These are phyloP conservation scores for Calonectria hongkongensis DNA, from an alignment of 2,329 filamentous ascomycete species.

Conservation along the genomic window DNA sequence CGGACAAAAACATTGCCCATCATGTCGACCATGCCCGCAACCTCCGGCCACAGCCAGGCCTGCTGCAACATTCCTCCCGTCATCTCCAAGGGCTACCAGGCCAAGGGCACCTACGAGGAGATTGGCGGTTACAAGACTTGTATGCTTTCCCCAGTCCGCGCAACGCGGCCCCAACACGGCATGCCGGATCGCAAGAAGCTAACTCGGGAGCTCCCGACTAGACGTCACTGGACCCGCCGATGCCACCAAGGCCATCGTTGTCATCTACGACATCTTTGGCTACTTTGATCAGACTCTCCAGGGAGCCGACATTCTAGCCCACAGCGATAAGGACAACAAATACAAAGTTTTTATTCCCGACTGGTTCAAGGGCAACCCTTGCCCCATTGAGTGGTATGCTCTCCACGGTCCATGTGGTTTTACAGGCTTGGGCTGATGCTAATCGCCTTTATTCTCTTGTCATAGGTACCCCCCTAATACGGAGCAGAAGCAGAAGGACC, in stretches of 20 bases:
- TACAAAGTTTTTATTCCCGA: constrained; percentile 95
- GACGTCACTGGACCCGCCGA: constrained; percentile 69
- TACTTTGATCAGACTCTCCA: constrained; percentile 82
- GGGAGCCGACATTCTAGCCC: constrained; percentile 80
- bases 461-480: constrained; percentile 77
- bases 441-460: background rate
- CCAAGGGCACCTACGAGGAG: constrained; percentile 74
- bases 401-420: too few relatives aligned
- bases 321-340: constrained; percentile 72
- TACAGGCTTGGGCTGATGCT: background rate
- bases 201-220: constrained; percentile 41
- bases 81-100: constrained; percentile 71
- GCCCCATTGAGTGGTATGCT: constrained; percentile 69
- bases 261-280: constrained; percentile 81
- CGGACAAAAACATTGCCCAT: constrained; percentile 36
- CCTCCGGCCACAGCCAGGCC: constrained; percentile 72
- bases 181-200: constrained; percentile 18
- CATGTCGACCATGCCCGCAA: constrained; percentile 71
- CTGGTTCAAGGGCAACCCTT: constrained; percentile 87
- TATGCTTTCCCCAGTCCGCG: constrained; percentile 48
- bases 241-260: constrained; percentile 75
- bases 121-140: constrained; percentile 74
- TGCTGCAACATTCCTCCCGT: constrained; percentile 77
- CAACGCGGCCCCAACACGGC: too few relatives aligned
- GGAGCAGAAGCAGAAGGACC: constrained; percentile 76